A percentile compares a stretch with the other conserved stretches of the same genome.
Conservation (phyloP, 345 rosid species). For the Eucalyptus urophylla region DNA sequence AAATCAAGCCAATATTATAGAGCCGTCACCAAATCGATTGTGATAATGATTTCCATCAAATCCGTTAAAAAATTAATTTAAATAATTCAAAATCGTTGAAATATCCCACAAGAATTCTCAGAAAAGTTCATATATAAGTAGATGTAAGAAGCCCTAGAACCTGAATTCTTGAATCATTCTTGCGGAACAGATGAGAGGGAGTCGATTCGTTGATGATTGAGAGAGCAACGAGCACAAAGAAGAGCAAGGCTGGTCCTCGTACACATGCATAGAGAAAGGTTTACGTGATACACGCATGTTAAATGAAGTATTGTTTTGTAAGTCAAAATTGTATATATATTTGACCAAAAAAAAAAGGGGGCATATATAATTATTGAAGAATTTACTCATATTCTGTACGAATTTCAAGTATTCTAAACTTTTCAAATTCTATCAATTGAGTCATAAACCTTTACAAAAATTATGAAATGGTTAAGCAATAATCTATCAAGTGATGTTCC, state of each 20-base stretch:
- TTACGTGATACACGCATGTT: background rate
- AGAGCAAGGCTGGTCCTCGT: background rate
- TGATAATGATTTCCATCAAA: no score
- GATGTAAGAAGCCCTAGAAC: background rate
- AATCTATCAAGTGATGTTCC: background rate
- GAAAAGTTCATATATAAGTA: background rate
- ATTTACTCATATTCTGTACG: rapidly evolving
- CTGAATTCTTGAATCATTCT: background rate
- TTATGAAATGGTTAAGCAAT: background rate
- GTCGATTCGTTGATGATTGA: background rate
- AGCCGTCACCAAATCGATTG: no score
- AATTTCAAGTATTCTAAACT: background rate
- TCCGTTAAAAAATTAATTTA: no score
- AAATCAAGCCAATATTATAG: no score
- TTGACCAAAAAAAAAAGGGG: background rate
- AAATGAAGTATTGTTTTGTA: background rate
- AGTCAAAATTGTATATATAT: background rate
- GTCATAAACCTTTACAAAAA: rapidly evolving
- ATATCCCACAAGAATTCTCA: background rate
- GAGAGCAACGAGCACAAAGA: background rate
- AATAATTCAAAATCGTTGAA: no score
- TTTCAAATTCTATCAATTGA: background rate
- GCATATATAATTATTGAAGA: background rate
- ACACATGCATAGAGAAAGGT: background rate
- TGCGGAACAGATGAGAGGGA: background rate